Evolutionary conservation across 176 grass and related monocot species (phyloP), one percentile per base, ranked within the genome.

Genomic region (Hordeum vulgare): DNA sequence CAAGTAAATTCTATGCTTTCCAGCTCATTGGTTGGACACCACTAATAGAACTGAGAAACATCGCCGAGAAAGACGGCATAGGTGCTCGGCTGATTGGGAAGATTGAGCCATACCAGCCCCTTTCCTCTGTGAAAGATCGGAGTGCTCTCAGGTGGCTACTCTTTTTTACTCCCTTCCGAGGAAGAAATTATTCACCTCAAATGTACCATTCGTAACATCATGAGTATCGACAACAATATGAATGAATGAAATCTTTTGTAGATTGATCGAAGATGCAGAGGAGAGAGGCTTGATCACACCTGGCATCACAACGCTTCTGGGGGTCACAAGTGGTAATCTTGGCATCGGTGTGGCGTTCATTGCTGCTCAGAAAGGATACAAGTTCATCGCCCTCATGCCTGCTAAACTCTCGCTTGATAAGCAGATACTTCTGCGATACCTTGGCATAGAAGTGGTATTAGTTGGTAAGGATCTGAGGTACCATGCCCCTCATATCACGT

Each of bases 191-290:
- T 70, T 83, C 61, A 20, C 14, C 69, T 80, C 3, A 28, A 27
- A 71, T 49, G 14, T 49, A 49, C 45, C 45, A 49, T 49, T 6
- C 45, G 5, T 17, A 49, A 17, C 15, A 15, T 18, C 47, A 51
- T 11, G n/a, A n/a, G n/a, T n/a, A n/a, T n/a, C n/a, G n/a, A n/a
- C n/a, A n/a, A n/a, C 51, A 54, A 8, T 21, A 54, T 54, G 51
- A 27, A 71, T 44, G 23, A 13, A 71, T 70, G 36, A 40, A 21
- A n/a, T 3, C 4, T 88, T 77, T 41, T 71, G 47, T 35, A 97
- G 92, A 84, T 88, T 97, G 92, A 97, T 97, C n/a, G 86, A 94
- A 87, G 95, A 97, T 93, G 90, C 90, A 44, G 90, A 97, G 82
- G 90, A 97, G 82, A 94, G 88, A 84, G 89, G 76, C 34, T 76